These are phyloP conservation scores for Mortierella sp. DNA, from an alignment of 371 early-diverging fungal species.

Conservation along the genomic window DNA sequence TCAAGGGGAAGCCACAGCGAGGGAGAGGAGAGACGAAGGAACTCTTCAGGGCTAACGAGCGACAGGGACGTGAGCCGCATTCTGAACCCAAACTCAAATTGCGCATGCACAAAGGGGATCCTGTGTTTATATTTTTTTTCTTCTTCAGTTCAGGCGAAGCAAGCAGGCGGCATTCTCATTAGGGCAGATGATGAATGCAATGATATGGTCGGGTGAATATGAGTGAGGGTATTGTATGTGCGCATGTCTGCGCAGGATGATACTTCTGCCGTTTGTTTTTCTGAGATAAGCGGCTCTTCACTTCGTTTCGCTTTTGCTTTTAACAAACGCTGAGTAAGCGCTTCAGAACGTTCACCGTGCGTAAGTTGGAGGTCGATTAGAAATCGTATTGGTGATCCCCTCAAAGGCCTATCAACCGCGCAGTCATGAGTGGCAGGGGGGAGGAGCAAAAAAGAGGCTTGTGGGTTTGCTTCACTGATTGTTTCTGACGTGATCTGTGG, in stretches of 20 bases:
- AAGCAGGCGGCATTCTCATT: too few relatives aligned
- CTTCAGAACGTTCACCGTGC: not conserved
- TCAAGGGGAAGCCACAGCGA: not conserved
- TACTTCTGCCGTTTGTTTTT: too few relatives aligned
- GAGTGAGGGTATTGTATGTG: not conserved
- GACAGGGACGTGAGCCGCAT: too few relatives aligned
- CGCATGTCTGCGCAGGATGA: constrained; percentile 1
- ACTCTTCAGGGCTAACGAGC: too few relatives aligned
- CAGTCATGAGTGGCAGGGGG: not conserved
- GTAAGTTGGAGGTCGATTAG: not conserved
- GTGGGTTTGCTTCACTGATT: not conserved
- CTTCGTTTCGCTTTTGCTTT: not conserved
- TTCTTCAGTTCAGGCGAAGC: not conserved
- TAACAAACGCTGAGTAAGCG: not conserved
- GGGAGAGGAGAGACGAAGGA: too few relatives aligned
- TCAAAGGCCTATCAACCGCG: not conserved
- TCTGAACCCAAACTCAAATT: too few relatives aligned
- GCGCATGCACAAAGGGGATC: too few relatives aligned
- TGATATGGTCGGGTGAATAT: not conserved
- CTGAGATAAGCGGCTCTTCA: not conserved
- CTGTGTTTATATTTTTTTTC: too few relatives aligned
- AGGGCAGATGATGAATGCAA: too few relatives aligned
- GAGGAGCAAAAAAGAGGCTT: not conserved
- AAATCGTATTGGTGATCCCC: not conserved
- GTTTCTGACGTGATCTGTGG: constrained; percentile 46